Evolutionary conservation across 2,329 filamentous ascomycete genomes (phyloP), one percentile per base, ranked within the genome.

Genomic region (Fusarium sp.): DNA sequence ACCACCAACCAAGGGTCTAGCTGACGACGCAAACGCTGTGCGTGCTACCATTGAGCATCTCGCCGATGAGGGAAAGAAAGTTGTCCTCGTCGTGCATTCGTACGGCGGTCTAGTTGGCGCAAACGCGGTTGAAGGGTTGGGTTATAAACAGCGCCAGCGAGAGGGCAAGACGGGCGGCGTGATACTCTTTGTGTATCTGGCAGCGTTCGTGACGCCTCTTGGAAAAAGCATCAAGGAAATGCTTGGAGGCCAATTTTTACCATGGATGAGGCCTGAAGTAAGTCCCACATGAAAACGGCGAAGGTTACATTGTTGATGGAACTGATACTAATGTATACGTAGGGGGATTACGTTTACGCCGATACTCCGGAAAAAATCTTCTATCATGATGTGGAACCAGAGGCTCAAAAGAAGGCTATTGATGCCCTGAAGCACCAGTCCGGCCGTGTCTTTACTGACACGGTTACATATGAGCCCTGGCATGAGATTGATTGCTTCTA

Each of bases 41-140:
- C 74, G 77, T n/a, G 18, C 46, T 0, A 64, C 68, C 0, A 36
- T 81, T 31, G 56, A 71, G 13, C 57, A 62, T 11, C 75, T 83
- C 13, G 70, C 75, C 6, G 77, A 78, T 18, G 61, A 72, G 3
- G 79, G 79, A 14, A 80, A 81, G 49, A 75, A 83, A 27, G 77
- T 84, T 13, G 69, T 84, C 0, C 76, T 84, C 2, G 69, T 81
- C 5, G 75, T 78, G 4, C 82, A 85, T 65, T 83, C 80, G 2
- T 83, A 82, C 73, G 79, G 79, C n/a, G 82, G 82, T 13, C 72
- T 81, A 1, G 74, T 82, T 2, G 78, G 77, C 7, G 74, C 76
- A 27, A 79, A 79, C 49, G 82, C 79, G 0, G 70, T 83, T 8
- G 67, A 74, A 11, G 79, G 79, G 0, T 71, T 80, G 1, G 75